These are phyloP conservation scores for Zychaea mexicana DNA, from an alignment of 371 early-diverging fungal species.

Conservation along the genomic window DNA sequence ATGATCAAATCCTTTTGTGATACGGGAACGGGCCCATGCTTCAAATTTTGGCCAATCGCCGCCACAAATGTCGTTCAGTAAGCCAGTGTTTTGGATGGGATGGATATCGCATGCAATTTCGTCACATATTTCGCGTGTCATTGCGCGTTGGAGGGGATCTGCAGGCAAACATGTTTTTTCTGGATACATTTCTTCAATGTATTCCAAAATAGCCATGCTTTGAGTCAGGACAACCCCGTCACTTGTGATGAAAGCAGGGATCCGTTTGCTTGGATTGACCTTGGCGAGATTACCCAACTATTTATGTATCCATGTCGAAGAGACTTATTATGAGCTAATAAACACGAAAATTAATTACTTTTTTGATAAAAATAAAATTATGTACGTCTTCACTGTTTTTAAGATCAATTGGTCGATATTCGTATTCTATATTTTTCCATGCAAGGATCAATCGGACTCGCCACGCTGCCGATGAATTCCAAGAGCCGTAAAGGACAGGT, in stretches of 20 bases:
- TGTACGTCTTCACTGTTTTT: not conserved
- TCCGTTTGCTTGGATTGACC: constrained; percentile 68
- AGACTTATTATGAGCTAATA: too few relatives aligned
- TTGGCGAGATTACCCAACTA: constrained; percentile 49
- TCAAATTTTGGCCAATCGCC: constrained; percentile 45
- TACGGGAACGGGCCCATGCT: constrained; percentile 52
- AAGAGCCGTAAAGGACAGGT: not conserved
- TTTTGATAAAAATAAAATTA: too few relatives aligned
- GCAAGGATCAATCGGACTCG: not conserved
- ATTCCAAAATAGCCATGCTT: constrained; percentile 86
- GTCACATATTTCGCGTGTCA: constrained; percentile 72
- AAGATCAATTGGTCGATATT: not conserved
- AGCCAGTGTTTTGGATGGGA: constrained; percentile 85
- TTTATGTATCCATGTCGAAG: not conserved
- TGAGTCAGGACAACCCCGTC: constrained; percentile 63
- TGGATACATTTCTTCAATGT: constrained; percentile 81
- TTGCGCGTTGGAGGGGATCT: constrained; percentile 65
- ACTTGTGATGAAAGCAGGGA: constrained; percentile 70
- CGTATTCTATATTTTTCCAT: not conserved
- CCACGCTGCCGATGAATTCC: not conserved
- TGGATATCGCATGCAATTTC: constrained; percentile 86
- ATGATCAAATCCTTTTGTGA: not conserved
- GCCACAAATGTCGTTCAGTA: constrained; percentile 63
- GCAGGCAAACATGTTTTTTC: constrained; percentile 75
- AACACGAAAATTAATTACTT: too few relatives aligned